Evolutionary conservation across 2,329 filamentous ascomycete genomes (phyloP), one percentile per base, ranked within the genome.

Genomic region (Aspergillus viridinutans): DNA sequence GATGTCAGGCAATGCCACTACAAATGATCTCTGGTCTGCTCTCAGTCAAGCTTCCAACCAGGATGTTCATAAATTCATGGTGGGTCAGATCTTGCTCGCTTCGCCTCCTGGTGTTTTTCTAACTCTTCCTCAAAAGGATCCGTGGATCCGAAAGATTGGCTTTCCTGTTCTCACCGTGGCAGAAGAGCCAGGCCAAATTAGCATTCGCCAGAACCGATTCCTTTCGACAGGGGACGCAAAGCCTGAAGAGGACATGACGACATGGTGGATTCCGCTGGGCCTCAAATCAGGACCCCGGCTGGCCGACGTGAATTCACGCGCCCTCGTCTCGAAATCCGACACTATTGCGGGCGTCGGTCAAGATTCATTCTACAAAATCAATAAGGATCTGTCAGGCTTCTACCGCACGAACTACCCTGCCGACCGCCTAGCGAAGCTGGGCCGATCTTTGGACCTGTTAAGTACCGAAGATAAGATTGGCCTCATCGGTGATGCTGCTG

Each of bases 91-190:
- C 5, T 26, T 14, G n/a, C 17, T 20, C 45, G 8, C 26, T 21
- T 50, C 20, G 21, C 32, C 25, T 49, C 12, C 20, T 9, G 14
- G 9, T 4, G 32, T 12, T 23, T 12, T 21, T 55, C 56, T 66
- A 52, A 63, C 59, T 58, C 49, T 53, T 14, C 5, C 51, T 20
- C 6, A 52, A 49, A 58, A 80, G 78, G 83, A 90, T 63, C 87
- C 89, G 20, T 99, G 94, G 94, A 96, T 97, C 69, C 86, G 88
- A 66, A 94, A 93, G 78, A 95, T 97, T 64, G 94, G 94, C 1
- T 96, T 96, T 75, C 94, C 94, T 0, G 87, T 97, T 14, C 77
- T 99, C 21, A 95, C 90, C 2, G 84, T 97, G 17, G 83, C 88
- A 23, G 94, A 97, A 75, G 86, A 93, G 72, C 85, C 87, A 56